Base-by-base conservation (phyloP, 305 asterid species). In the Solanum hybrid region DNA sequence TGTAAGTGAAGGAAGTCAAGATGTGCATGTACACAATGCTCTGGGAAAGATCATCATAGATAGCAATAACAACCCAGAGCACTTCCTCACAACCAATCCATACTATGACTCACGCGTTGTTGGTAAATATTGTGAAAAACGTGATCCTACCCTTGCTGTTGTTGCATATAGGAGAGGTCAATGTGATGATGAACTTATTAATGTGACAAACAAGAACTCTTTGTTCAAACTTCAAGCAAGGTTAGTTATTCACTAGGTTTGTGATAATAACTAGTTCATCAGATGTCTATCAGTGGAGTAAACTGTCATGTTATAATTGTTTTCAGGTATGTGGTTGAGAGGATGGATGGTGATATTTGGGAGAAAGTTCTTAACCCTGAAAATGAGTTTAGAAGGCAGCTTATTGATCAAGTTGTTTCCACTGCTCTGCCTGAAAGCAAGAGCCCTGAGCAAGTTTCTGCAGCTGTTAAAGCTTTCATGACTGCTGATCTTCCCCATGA, bases 351-450 rank as follows among this genome's bases (percentile, higher is more conserved):
- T 93, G 99, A 97, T 94, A 97, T 98, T 82, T 98, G 99, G 99
- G 98, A 93, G 57, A 98, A 95, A 90, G 99, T 95, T 93, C 98
- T 98, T 92, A 96, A 94, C 89, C 99, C 99, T 20, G 99, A 98
- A 93, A 98, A 98, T 93, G 99, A 98, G 92, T 98, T 93, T 91
- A 96, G 99, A 92, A 94, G 99, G 93, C 96, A 95, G 95, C 98
- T 98, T 91, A 98, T 98, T 89, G 99, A 98, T 93, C 99, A 98
- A 95, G 99, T 98, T 92, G 98, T 97, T 68, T 98, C 99, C 79
- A 98, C 99, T 96, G 99, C 99, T 80, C 93, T 98, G 94, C 99
- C 99, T 17, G 99, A 98, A 91, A 98, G 99, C 98, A 97, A 98
- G 95, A 97, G 99, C 91, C 99, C 99, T 11, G 99, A 98, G 91